Base-by-base conservation (phyloP, 116 monocot genomes). In the Phalaenopsis hybrid region DNA sequence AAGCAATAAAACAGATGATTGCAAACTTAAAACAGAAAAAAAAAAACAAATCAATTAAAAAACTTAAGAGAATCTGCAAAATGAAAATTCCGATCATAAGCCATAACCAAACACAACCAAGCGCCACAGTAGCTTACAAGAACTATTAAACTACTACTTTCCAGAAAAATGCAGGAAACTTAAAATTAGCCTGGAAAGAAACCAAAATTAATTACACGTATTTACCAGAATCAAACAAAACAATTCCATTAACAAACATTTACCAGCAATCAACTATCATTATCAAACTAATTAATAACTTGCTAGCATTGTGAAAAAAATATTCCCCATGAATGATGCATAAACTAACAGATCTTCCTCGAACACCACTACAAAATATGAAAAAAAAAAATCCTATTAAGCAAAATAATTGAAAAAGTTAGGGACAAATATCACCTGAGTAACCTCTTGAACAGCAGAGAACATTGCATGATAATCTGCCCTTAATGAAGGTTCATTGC, bases 391-490 rank as follows among this genome's bases (percentile, higher is more conserved):
- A 85, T 55, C 15, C 37, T 41, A 31, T 75, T 46, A 13, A 37
- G 43, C 37, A 46, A 45, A 21, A 6, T 46, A 18, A 75, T 7
- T 18, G 44, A 75, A 21, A 45, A 75, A 46, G n/a, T 4, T 15
- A 46, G 55, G 65, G 49, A 5, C 18, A 82, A 84, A 82, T 25
- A 67, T 55, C 23, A 95, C 99, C 95, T 91, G 92, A 75, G 85
- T 55, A 73, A 87, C 83, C 85, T 87, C 91, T 83, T 93, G 87
- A 75, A 85, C 93, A 68, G 93, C 87, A 52, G 89, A 85, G 75
- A 98, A 93, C 49, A 98, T 77, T 25, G 86, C 82, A 18, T 92
- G 93, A 89, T 93, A 98, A 81, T 92, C 92, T 37, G 87, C 87
- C 82, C 98, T 90, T 6, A 93, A 9, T 43, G 90, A 83, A 82